Base-by-base conservation (phyloP, 805 yeast species). In the Kurtzmaniella fragi region DNA sequence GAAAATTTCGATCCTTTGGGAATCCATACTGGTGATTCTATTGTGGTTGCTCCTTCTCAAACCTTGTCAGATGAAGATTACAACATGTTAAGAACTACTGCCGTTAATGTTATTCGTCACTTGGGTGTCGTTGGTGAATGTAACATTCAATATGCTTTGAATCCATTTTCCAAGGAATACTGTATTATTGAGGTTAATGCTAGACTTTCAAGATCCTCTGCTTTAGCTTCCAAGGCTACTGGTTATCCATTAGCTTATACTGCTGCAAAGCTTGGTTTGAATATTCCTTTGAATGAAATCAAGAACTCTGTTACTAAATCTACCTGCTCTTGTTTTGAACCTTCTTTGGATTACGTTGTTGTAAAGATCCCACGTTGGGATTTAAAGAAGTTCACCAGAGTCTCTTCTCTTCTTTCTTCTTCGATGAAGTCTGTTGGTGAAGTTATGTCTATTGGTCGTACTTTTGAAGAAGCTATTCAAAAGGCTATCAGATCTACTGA, bases 331-430 rank as follows among this genome's bases (percentile, higher is more conserved):
- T 86, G 95, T 72, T 91, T 91, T 66, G 99, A 91, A 71, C 99
- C 99, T 36, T 88, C 96, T 11, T 75, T 91, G 59, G 99, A 91
- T 68, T 91, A 91, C 67, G 86, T 89, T 62, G 99, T 91, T 47
- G 95, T 88, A 39, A 91, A 91, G 77, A 93, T 91, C 64, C 99
- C 99, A 64, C 80, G 98, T 71, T 91, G 99, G 99, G 99, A 91
- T 69, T 77, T 91, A 69, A 85, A 86, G 73, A 91, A 91, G 69
- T 91, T 91, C 69, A 86, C 91, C 45, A 78, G 96, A 61, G 98
- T 91, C 29, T 84, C 95, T 15, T 82, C 86, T 38, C 74, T 81
- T 60, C 77, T 91, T 52, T 84, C 93, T 8, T 89, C 97, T 2
- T 80, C 96, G 25, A 91, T 91, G 99, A 91, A 91, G 70, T 89